Conservation (phyloP, 805 yeast species). For the Cyberlindnera lachancei region DNA sequence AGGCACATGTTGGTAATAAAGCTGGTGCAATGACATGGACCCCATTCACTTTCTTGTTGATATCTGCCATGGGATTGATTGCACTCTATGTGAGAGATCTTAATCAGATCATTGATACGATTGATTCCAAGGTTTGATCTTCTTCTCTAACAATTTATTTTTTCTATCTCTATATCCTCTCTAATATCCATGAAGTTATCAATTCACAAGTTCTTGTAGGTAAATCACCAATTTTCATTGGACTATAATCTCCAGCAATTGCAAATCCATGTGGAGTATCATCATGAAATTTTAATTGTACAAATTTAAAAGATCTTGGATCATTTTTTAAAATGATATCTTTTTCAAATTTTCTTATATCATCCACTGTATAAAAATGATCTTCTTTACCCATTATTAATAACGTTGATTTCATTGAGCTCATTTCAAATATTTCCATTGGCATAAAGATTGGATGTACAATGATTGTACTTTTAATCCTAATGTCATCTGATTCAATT, state of each 20-base stretch:
- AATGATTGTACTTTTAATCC: conserved; percentile 14
- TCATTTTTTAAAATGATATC: conserved; percentile 9
- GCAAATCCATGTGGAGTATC: conserved; percentile 35
- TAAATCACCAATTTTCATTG: conserved; percentile 23
- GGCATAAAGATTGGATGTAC: conserved; percentile 21
- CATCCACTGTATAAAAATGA: conserved; percentile 9
- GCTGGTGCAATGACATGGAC: conserved; percentile 58
- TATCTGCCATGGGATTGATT: conserved; percentile 34
- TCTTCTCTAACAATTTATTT: neutral
- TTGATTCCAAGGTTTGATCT: conserved; percentile 13
- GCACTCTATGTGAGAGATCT: conserved; percentile 29
- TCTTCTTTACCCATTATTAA: conserved; percentile 16
- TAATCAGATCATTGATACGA: conserved; percentile 16
- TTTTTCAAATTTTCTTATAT: conserved; percentile 6
- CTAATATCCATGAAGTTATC: conserved; percentile 17
- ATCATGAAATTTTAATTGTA: conserved; percentile 16
- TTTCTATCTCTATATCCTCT: conserved; percentile 7
- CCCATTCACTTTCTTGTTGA: conserved; percentile 40
- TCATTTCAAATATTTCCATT: conserved; percentile 7
- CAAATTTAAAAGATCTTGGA: conserved; percentile 6
- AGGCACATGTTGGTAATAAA: conserved; percentile 38
- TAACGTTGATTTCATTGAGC: conserved; percentile 10
- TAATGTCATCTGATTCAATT: conserved; percentile 10
- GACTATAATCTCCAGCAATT: conserved; percentile 32
- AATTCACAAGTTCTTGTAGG: conserved; percentile 20